Base-by-base conservation (phyloP, 2,329 filamentous ascomycete genomes). In the Nannizzia gypsea region DNA sequence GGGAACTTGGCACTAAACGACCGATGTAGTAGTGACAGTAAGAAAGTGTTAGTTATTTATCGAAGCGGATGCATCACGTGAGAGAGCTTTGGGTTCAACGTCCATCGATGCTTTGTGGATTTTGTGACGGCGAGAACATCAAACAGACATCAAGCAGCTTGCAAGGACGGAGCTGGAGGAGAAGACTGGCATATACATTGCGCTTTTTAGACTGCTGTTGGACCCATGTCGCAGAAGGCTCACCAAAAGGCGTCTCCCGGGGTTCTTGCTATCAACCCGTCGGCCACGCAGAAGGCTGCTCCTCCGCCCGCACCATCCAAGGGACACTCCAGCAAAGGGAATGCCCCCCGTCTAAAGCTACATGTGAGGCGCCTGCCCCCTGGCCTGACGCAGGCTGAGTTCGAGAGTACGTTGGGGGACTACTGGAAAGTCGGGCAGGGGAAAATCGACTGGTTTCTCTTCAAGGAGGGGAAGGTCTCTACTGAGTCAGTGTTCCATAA, bases 311-410 rank as follows among this genome's bases (percentile, higher is more conserved):
- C 57, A 22, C 22, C 57, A 22, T 42, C 56, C 15, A 67, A 74
- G n/a, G 66, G 71, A 40, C 72, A 77, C 73, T 76, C 58, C 67
- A 69, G 67, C 73, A 40, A 76, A 76, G 59, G 70, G 2, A 72
- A 81, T 1, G 72, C 78, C 17, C 81, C 84, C 60, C 87, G 89
- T 17, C 81, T 95, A 68, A 97, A 97, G 77, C 80, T 96, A 11
- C 80, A 95, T 24, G 80, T 96, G 59, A 85, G 95, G 58, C 83
- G 92, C 60, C 81, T 99, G 3, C 89, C 93, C 8, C 91, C 93
- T 1, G 89, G 87, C 6, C 79, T 99, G 71, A 95, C 88, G 0
- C 82, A 89, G 68, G 73, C 80, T 0, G 93, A 99, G 68, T 92
- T 95, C 64, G 78, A 85, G 67, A 73, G 76, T 13, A 80, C 84